Conservation (phyloP, 371 early-diverging fungal genomes). For the Mucor mucedo region DNA sequence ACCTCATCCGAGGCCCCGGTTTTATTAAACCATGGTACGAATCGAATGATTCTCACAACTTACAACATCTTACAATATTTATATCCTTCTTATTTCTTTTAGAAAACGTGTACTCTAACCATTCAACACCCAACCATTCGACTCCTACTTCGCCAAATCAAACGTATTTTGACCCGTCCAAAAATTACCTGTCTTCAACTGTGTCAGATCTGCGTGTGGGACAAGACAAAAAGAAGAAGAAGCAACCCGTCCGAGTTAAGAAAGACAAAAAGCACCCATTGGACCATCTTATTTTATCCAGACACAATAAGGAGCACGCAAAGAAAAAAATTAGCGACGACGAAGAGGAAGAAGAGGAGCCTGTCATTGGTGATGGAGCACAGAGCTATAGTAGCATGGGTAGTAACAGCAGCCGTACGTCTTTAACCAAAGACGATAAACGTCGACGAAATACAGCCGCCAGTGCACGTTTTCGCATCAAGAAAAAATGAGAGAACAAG, state of each 20-base stretch:
- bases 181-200: not conserved
- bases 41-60: not conserved
- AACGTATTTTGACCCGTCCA: not conserved
- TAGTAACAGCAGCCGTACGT: not conserved
- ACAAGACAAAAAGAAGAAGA: not conserved
- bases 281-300: not conserved
- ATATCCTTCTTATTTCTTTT: not conserved
- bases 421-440: constrained; percentile 76
- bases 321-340: not conserved
- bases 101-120: not conserved
- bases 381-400: constrained; percentile 12
- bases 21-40: constrained; percentile 1
- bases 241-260: not conserved
- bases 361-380: constrained; percentile 22
- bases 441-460: constrained; percentile 94
- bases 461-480: constrained; percentile 92
- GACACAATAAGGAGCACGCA: constrained; percentile 4
- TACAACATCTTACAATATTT: not conserved
- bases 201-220: no score
- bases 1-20: not conserved
- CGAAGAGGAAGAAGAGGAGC: constrained; percentile 13
- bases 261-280: not conserved
- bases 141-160: constrained; percentile 1
- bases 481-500: constrained; percentile 89
- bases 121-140: not conserved